Conservation (phyloP, 179 eudicot genomes). For the Silene vulgaris region DNA sequence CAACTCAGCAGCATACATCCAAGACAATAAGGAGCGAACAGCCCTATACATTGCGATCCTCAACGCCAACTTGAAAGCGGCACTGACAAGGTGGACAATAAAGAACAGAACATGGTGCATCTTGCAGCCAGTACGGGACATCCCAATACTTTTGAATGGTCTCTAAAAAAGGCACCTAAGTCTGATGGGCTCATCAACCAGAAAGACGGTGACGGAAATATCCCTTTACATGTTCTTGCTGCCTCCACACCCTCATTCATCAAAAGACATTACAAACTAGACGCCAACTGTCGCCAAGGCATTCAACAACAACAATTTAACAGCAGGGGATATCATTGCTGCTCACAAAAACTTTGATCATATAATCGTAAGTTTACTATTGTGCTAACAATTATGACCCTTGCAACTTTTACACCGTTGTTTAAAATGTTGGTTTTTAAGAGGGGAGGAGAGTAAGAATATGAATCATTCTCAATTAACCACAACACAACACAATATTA, state of each 20-base stretch:
- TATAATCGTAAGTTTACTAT: constrained; percentile 5
- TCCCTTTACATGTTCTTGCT: constrained; percentile 23
- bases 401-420: no score
- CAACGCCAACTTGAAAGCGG: neutral
- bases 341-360: neutral
- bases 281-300: neutral
- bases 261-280: neutral
- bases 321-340: constrained; percentile 14
- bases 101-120: constrained; percentile 21
- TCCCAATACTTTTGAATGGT: neutral
- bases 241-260: neutral
- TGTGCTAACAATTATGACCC: no score
- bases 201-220: constrained; percentile 19
- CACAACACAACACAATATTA: no score
- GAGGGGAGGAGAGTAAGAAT: no score
- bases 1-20: constrained; percentile 15
- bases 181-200: constrained; percentile 5
- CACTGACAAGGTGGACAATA: constrained; percentile 17
- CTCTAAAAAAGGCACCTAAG: neutral
- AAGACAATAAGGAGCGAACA: constrained; percentile 18
- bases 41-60: constrained; percentile 15
- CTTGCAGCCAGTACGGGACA: constrained; percentile 16
- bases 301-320: constrained; percentile 12
- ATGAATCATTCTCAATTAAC: no score
- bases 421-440: no score